phyloP scores from a whole-genome alignment of 352 stramenopile species.

The Globisporangium sylvaticum region DNA sequence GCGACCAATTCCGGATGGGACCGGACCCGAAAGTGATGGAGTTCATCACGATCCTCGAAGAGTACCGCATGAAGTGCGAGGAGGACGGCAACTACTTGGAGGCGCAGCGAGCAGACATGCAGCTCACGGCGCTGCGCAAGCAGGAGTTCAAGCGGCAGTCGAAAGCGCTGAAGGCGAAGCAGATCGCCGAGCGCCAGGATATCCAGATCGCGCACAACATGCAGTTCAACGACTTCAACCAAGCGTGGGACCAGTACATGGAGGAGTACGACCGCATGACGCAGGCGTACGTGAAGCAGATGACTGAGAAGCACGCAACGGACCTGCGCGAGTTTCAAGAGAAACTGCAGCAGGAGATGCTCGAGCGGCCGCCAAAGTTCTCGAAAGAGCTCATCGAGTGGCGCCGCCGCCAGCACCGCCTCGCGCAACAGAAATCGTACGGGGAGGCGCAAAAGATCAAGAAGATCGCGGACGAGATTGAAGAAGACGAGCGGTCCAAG shows the following conservation, averaged over 20 bases:
- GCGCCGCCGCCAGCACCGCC: conserved; percentile 90
- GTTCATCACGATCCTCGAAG: conserved; percentile 92
- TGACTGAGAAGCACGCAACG: conserved; percentile 88
- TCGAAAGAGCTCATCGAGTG: conserved; percentile 94
- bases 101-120: conserved; percentile 83
- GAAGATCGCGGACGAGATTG: conserved; percentile 91
- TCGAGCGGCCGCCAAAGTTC: conserved; percentile 88
- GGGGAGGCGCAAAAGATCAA: conserved; percentile 94
- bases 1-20: conserved; percentile 46
- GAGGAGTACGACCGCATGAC: conserved; percentile 94
- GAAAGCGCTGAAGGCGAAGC: conserved; percentile 87
- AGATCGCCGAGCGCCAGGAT: conserved; percentile 90
- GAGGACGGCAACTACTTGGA: conserved; percentile 94
- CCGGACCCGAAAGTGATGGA: conserved; percentile 91
- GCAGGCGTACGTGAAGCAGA: conserved; percentile 92
- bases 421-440: conserved; percentile 94
- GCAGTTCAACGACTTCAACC: conserved; percentile 94
- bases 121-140: conserved; percentile 83
- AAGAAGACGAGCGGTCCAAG: conserved; percentile 87
- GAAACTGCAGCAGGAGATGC: conserved; percentile 83
- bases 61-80: conserved; percentile 93
- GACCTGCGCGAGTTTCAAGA: conserved; percentile 89
- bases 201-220: conserved; percentile 95
- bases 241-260: conserved; percentile 94
- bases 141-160: conserved; percentile 92